phyloP scores from a whole-genome alignment of 352 stramenopile species.

The Pelagophyceae sp. region DNA sequence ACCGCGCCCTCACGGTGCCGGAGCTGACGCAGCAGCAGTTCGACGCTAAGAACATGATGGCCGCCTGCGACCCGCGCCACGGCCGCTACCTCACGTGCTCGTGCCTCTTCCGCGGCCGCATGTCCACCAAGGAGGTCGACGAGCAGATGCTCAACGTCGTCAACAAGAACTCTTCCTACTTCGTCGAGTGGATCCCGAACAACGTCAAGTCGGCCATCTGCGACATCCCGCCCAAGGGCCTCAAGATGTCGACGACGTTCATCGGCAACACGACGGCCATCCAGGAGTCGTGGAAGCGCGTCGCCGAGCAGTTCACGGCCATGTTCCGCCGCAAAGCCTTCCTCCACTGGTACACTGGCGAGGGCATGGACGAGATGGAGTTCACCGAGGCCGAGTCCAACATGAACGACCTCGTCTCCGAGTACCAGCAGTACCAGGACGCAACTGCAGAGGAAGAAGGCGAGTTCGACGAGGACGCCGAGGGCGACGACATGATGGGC shows the following conservation, averaged over 20 bases:
- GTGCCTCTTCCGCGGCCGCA: constrained; percentile 98
- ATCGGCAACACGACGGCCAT: constrained; percentile 92
- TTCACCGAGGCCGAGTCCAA: constrained; percentile 99
- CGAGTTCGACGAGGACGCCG: constrained; percentile 86
- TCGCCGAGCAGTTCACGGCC: constrained; percentile 98
- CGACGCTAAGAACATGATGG: constrained; percentile 99
- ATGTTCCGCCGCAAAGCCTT: constrained; percentile 99
- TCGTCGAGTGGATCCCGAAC: constrained; percentile 99
- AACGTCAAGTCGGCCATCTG: constrained; percentile 99
- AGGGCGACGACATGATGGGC: constrained; percentile 62
- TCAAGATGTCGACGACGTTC: constrained; percentile 94
- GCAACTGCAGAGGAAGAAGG: constrained; percentile 91
- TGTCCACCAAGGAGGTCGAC: constrained; percentile 97
- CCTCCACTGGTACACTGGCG: constrained; percentile 99
- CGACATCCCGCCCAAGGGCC: constrained; percentile 92
- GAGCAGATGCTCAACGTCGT: constrained; percentile 97
- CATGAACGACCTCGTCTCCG: constrained; percentile 99
- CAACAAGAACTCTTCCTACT: constrained; percentile 97
- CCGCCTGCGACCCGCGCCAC: constrained; percentile 92
- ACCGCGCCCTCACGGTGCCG: constrained; percentile 90
- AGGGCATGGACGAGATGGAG: constrained; percentile 99
- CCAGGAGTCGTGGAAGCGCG: constrained; percentile 99
- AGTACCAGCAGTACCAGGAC: constrained; percentile 99
- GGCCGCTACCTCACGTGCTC: constrained; percentile 96
- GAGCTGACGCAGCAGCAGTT: constrained; percentile 98